Evolutionary conservation across 2,329 filamentous ascomycete species (phyloP).

Genomic region (Fusarium concolor): DNA sequence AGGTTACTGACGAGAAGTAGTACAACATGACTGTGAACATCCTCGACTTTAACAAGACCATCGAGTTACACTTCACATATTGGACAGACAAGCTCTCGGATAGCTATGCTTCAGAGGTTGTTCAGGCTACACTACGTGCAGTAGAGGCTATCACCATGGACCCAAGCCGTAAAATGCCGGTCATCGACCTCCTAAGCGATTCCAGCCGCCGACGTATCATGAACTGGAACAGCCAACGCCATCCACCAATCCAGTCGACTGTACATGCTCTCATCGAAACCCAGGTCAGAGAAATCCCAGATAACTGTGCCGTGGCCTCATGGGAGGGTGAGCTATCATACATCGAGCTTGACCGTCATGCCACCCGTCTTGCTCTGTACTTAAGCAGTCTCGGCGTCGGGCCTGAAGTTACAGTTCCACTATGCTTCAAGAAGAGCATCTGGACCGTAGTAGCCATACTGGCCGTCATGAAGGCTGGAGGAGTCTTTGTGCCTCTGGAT

Average conservation of each 20-base stretch:
- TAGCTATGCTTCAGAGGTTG: not conserved
- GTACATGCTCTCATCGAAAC: not conserved
- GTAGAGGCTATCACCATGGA: not conserved
- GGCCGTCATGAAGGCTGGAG: not conserved
- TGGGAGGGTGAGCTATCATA: not conserved
- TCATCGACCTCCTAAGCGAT: not conserved
- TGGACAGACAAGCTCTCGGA: not conserved
- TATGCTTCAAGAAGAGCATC: not conserved
- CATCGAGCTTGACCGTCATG: not conserved
- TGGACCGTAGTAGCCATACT: not conserved
- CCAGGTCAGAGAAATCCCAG: not conserved
- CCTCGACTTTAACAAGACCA: not conserved
- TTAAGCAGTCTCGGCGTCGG: not conserved
- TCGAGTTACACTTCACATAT: not conserved
- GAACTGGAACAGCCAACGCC: not conserved
- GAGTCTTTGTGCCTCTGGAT: not conserved
- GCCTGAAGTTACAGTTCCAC: not conserved
- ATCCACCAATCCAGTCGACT: not conserved
- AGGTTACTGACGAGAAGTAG: not conserved
- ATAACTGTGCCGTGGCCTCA: not conserved
- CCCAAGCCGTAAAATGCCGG: not conserved
- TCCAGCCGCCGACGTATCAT: not conserved
- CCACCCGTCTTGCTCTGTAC: not conserved
- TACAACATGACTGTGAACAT: not conserved
- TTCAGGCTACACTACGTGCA: not conserved